A percentile compares a stretch with the other conserved stretches of the same genome.
Evolutionary conservation across 345 rosid species (phyloP).

Genomic region (Populus tremula): DNA sequence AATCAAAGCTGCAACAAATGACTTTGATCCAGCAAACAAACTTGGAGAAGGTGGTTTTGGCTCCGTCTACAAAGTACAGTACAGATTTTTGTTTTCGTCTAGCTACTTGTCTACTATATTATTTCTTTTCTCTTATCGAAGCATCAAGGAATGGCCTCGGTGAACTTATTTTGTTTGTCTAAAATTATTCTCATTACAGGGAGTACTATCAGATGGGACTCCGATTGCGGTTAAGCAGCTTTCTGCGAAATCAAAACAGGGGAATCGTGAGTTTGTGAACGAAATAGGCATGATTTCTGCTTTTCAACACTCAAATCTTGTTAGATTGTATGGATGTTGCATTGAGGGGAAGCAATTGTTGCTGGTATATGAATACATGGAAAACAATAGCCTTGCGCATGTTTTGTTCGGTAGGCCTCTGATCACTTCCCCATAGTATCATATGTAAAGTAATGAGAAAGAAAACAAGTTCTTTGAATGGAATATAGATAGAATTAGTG

Average conservation of each 20-base stretch:
- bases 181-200: too few species aligned
- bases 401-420: slow-evolving; percentile 40
- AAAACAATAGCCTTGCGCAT: slow-evolving; percentile 51
- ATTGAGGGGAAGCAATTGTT: too few species aligned
- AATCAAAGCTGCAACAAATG: too few species aligned
- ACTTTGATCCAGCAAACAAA: too few species aligned
- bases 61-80: slow-evolving; percentile 52
- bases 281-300: slow-evolving; percentile 14
- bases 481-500: too few species aligned
- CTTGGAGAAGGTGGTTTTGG: slow-evolving; percentile 5
- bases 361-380: background rate
- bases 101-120: background rate
- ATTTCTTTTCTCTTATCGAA: background rate
- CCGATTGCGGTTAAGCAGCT: slow-evolving; percentile 52
- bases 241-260: slow-evolving; percentile 53
- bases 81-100: too few species aligned
- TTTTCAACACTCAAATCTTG: too few species aligned
- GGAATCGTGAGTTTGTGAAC: slow-evolving; percentile 52
- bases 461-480: too few species aligned
- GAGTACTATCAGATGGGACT: background rate
- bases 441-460: too few species aligned
- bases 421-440: background rate
- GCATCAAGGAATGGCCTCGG: too few species aligned
- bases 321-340: too few species aligned
- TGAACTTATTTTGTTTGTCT: too few species aligned